Percentiles rank a stretch among this genome's conserved stretches.
Evolutionary conservation across 2,329 filamentous ascomycete species (phyloP).

Genomic region (Metarhizium robertsii): DNA sequence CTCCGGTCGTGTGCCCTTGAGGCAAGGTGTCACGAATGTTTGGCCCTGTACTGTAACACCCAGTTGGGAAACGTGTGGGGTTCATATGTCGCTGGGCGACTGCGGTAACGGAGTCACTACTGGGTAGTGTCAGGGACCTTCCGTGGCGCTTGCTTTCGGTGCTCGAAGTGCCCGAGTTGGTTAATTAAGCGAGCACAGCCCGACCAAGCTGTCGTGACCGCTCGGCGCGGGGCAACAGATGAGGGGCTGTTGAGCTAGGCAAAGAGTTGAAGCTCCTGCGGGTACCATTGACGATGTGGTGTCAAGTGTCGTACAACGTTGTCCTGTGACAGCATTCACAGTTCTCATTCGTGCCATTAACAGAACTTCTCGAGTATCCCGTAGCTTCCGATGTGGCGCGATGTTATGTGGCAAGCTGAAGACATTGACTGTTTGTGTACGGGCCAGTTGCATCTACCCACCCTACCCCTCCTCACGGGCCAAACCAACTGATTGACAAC

Average conservation of each 20-base stretch:
- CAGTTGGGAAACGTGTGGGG: background rate
- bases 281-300: background rate
- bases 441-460: background rate
- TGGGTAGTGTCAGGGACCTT: background rate
- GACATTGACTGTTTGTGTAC: background rate
- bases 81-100: background rate
- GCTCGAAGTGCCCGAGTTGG: background rate
- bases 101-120: no score
- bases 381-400: no score
- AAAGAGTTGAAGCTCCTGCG: background rate
- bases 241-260: background rate
- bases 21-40: constrained; percentile 25
- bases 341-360: no score
- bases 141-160: background rate
- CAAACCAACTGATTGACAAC: background rate
- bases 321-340: no score
- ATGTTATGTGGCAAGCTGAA: background rate
- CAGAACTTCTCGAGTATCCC: no score
- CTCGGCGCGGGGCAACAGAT: background rate
- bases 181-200: constrained; percentile 3
- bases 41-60: background rate
- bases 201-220: no score
- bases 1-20: constrained; percentile 18
- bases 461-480: background rate
- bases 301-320: background rate